Evolutionary conservation across 306 rosid genomes (phyloP).

Genomic region (Neltuma alba): DNA sequence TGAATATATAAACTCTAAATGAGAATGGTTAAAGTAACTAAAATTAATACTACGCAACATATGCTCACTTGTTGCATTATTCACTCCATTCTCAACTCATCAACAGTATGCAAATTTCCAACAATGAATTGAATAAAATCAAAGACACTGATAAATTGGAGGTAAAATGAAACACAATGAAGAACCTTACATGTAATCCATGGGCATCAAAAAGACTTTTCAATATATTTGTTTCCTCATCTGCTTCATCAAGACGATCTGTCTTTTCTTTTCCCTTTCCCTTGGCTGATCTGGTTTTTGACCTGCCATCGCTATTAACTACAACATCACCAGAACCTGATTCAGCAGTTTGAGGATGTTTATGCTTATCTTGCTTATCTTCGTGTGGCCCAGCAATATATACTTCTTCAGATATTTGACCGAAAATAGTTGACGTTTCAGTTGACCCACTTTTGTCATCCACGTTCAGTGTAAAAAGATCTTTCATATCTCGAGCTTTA

Average conservation of each 20-base stretch:
- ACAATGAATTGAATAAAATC: slow-evolving; percentile 21
- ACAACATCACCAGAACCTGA: slow-evolving; percentile 40
- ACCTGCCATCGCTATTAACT: slow-evolving; percentile 39
- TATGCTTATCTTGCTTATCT: slow-evolving; percentile 49
- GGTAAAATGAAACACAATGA: slow-evolving; percentile 13
- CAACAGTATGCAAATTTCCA: slow-evolving; percentile 20
- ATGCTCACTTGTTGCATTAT: slow-evolving; percentile 29
- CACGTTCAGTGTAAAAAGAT: slow-evolving; percentile 79
- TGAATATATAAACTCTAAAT: slow-evolving; percentile 16
- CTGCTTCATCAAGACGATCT: slow-evolving; percentile 52
- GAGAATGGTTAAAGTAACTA: slow-evolving; percentile 19
- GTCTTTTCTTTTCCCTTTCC: slow-evolving; percentile 70
- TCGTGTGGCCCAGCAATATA: slow-evolving; percentile 60
- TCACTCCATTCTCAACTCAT: slow-evolving; percentile 21
- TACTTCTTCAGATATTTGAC: slow-evolving; percentile 75
- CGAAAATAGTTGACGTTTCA: slow-evolving; percentile 83
- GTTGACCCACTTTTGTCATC: slow-evolving; percentile 75
- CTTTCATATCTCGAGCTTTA: slow-evolving; percentile 98
- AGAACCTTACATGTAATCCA: slow-evolving; percentile 88
- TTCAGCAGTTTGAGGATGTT: slow-evolving; percentile 36
- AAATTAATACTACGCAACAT: slow-evolving; percentile 4
- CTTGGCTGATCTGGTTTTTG: slow-evolving; percentile 40
- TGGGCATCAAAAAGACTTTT: slow-evolving; percentile 77
- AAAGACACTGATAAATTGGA: slow-evolving; percentile 28
- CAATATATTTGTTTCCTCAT: slow-evolving; percentile 75